Evolutionary conservation across 805 yeast genomes (phyloP).

Genomic region (Schwanniomyces pseudopolymorphus): DNA sequence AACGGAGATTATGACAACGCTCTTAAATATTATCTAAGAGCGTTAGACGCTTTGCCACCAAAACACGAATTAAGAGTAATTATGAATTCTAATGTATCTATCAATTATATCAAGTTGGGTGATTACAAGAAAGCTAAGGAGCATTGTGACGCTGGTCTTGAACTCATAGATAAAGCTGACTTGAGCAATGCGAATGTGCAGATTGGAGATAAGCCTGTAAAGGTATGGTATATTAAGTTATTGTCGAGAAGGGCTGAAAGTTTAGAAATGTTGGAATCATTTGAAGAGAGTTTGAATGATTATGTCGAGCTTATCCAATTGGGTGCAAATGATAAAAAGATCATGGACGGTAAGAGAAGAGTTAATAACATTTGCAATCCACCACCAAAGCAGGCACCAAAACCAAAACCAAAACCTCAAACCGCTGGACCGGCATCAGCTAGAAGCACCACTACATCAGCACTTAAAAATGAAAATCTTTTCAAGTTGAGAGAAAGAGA

Average conservation of each 20-base stretch:
- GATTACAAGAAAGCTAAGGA: constrained; percentile 54
- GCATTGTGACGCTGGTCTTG: constrained; percentile 49
- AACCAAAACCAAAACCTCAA: constrained; percentile 12
- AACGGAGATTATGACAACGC: constrained; percentile 84
- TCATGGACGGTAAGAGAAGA: constrained; percentile 81
- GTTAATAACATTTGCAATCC: constrained; percentile 69
- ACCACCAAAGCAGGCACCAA: constrained; percentile 14
- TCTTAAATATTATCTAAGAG: constrained; percentile 53
- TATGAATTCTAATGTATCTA: constrained; percentile 68
- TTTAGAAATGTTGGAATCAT: constrained; percentile 74
- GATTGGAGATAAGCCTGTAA: constrained; percentile 51
- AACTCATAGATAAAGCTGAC: constrained; percentile 27
- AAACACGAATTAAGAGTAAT: constrained; percentile 66
- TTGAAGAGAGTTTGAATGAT: constrained; percentile 55
- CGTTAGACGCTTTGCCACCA: constrained; percentile 52
- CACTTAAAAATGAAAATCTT: constrained; percentile 21
- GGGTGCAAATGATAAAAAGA: constrained; percentile 62
- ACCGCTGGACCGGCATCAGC: constrained; percentile 3
- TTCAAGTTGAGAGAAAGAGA: constrained; percentile 51
- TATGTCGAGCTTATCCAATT: constrained; percentile 61
- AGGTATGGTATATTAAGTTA: constrained; percentile 74
- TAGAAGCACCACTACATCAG: constrained; percentile 1
- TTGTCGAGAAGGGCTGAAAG: constrained; percentile 76
- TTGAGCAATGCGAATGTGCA: constrained; percentile 25
- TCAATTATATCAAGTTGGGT: constrained; percentile 65